Evolutionary conservation across 2,329 filamentous ascomycete species (phyloP), one percentile per base, ranked within the genome.

Genomic region (Colletotrichum sp.): DNA sequence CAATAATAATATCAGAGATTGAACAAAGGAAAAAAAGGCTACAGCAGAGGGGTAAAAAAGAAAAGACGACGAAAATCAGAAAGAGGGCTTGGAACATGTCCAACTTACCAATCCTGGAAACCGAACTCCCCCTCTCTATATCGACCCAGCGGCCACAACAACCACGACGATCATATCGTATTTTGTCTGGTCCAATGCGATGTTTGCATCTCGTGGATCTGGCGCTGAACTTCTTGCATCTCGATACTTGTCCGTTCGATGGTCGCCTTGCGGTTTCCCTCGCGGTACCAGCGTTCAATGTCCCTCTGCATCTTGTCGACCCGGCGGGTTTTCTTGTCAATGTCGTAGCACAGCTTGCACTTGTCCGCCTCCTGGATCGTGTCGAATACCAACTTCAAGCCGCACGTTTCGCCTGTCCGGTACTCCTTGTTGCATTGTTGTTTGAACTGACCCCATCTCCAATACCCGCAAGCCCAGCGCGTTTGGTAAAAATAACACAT

Each of bases 401-500:
- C 96, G 87, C 96, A 99, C 49, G 96, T 98, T 89, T 99, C 96
- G 81, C 96, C 96, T 79, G 95, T 98, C 79, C 96, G 95, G 88
- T 98, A 98, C 85, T 98, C 96, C 86, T 95, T 96, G 85, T 94
- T 93, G 90, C 96, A 99, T 84, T 98, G 96, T 85, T 96, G 92
- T 79, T 95, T 93, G 89, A 98, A 98, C 87, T 94, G 94, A 79
- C 95, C 95, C 96, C 96, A 99, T 86, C 96, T 95, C 93, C 94
- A 98, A 90, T 95, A 96, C 82, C 95, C 94, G 87, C 96, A 99
- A 74, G 86, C 86, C 91, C 95, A 98, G 80, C 92, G 91, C 85
- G 94, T 95, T 86, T 96, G 94, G 82, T 98, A 96, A 89, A 96
- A 99, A 90, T 97, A 98, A 89, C 96, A 98, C 96, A 99, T 98